Base-by-base conservation (phyloP, 2,329 filamentous ascomycete genomes). In the Escovopsis sp. region DNA sequence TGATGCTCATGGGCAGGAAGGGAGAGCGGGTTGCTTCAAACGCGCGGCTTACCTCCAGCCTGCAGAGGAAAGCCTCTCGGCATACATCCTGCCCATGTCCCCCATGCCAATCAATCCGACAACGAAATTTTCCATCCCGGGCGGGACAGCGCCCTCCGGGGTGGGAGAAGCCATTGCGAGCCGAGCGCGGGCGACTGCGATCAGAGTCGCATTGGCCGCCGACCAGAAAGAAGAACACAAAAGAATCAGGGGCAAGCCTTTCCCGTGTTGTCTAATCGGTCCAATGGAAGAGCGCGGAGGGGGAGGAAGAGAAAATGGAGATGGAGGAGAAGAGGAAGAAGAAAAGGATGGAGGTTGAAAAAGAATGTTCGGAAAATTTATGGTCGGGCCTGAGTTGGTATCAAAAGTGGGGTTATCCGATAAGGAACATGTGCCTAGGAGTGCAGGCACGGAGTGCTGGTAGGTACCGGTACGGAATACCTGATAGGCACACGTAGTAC, bases 1-100 rank as follows among this genome's bases (percentile, higher is more conserved):
- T 34, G 34, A 30, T 27, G 28, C 18, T 32, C 8, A 17, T 19
- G 29, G 14, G 23, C 32, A 38, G 32, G 26, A 14, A 18, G 13
- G 37, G 19, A 13, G 23, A 17, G 33, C 30, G 25, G 16, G 33
- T 16, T 19, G 32, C 28, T 4, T 26, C n/a, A 19, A 23, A 28
- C 7, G 35, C 39, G 44, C 39, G 36, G 60, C 57, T 62, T 49
- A 96, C 90, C 84, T 94, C 88, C 90, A 98, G 52, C 90, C 90
- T 54, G 88, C 90, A 54, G 75, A 74, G 59, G 84, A 86, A 51
- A 98, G 72, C 53, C 77, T 76, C 52, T 80, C 76, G 52, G 90
- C 84, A 60, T 98, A 98, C 85, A 98, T 92, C 70, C 80, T 93
- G 52, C 90, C 90, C 90, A 98, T 98, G 53, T 94, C 88, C 45